These are phyloP conservation scores for Aquilaria sinensis DNA, from an alignment of 345 rosid genomes.

Conservation along the genomic window DNA sequence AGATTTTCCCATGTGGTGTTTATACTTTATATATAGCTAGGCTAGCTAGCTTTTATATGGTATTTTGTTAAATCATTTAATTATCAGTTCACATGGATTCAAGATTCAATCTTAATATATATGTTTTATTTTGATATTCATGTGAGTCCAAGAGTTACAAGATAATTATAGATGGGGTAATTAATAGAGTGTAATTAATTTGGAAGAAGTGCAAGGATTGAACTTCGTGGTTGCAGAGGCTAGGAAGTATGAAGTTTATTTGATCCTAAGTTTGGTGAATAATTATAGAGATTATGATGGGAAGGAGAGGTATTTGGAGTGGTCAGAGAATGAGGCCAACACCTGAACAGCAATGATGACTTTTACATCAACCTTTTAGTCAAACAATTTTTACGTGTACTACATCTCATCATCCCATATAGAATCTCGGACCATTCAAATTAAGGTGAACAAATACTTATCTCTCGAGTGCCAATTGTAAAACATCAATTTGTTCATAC, in stretches of 20 bases:
- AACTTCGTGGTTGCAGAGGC: conserved; percentile 79
- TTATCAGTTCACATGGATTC: too few relatives aligned
- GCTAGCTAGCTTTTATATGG: background rate
- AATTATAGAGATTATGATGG: conserved; percentile 67
- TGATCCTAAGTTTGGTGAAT: conserved; percentile 68
- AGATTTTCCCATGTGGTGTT: background rate
- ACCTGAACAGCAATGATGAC: conserved; percentile 40
- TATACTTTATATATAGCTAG: background rate
- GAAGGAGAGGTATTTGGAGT: conserved; percentile 46
- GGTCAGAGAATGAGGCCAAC: conserved; percentile 47
- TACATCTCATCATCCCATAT: too few relatives aligned
- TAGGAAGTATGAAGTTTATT: conserved; percentile 27
- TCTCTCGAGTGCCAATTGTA: too few relatives aligned
- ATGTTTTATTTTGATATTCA: too few relatives aligned
- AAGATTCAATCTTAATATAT: too few relatives aligned
- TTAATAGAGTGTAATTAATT: background rate
- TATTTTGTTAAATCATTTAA: too few relatives aligned
- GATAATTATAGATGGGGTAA: background rate
- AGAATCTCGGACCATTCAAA: too few relatives aligned
- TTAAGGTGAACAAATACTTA: too few relatives aligned
- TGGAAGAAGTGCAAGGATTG: conserved; percentile 38
- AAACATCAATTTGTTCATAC: too few relatives aligned
- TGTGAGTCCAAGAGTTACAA: background rate
- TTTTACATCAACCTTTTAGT: conserved; percentile 48
- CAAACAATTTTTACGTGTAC: conserved; percentile 19